Conservation (phyloP, 2,329 filamentous ascomycete genomes). For the Sclerotinia spermophila region DNA sequence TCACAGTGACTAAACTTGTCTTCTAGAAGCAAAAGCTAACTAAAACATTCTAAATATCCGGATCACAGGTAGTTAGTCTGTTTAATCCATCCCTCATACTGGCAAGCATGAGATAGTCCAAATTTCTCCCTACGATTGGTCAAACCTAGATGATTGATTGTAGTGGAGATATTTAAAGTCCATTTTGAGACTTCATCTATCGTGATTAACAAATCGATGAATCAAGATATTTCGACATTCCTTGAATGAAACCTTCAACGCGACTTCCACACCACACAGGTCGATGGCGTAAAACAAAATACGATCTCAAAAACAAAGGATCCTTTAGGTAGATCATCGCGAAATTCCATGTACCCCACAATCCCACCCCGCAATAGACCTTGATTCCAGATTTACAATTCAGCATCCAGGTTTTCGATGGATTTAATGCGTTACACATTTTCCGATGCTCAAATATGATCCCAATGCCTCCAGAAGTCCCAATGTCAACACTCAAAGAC, state of each 20-base stretch:
- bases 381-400: background rate
- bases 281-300: too few species aligned
- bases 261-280: background rate
- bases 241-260: background rate
- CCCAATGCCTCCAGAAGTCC: background rate
- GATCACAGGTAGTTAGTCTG: background rate
- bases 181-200: background rate
- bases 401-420: background rate
- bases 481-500: background rate
- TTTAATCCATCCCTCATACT: background rate
- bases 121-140: background rate
- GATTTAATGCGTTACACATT: background rate
- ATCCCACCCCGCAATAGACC: background rate
- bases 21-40: background rate
- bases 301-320: too few species aligned
- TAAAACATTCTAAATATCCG: background rate
- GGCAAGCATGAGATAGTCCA: background rate
- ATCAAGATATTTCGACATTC: background rate
- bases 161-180: background rate
- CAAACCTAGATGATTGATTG: background rate
- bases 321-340: background rate
- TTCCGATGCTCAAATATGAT: background rate
- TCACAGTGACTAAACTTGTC: background rate
- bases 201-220: background rate
- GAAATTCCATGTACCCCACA: background rate